Evolutionary conservation across 2,329 filamentous ascomycete species (phyloP), one percentile per base, ranked within the genome.

Genomic region (Trichoderma lentiforme): DNA sequence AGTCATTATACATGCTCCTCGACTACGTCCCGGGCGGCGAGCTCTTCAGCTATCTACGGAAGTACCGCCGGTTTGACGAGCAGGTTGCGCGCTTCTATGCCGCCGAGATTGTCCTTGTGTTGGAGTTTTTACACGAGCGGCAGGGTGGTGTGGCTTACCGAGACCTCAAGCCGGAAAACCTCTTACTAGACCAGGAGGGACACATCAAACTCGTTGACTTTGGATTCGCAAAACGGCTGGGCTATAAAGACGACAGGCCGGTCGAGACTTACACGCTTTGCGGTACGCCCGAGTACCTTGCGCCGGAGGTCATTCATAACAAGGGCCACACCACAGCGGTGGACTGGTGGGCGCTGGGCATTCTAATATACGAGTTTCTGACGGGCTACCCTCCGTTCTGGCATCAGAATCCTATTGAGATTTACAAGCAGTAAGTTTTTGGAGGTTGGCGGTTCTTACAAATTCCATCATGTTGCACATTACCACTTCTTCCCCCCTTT

Each of bases 331-430:
- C 88, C 3, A 90, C 88, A 3, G 92, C 93, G 15, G 93, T 95
- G 43, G 93, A 95, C 83, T 95, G 93, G 93, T 95, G 93, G 93
- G 93, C 93, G 0, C 85, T 96, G 75, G 93, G 93, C 30, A 94
- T 95, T 75, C 82, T 96, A 71, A 90, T 95, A 72, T 95, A 94
- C 80, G 93, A 96, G 79, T 95, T 95, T 78, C 83, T 95, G 63
- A 94, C 93, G 11, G 93, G 93, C 32, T 94, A 95, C 78, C 93
- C 93, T 15, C 93, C 93, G 0, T 96, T 95, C 79, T 96, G 93
- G 92, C 91, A 95, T 78, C 90, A 93, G 75, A 95, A 94, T 75
- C 93, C 93, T 1, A 93, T 95, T 75, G 93, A 95, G 80, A 95
- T 95, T 72, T 95, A 95, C 82, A 93, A 94, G 80, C 90, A 92